Evolutionary conservation across 768 basidiomycete genomes (phyloP).

Genomic region (Lentinula detonsa): DNA sequence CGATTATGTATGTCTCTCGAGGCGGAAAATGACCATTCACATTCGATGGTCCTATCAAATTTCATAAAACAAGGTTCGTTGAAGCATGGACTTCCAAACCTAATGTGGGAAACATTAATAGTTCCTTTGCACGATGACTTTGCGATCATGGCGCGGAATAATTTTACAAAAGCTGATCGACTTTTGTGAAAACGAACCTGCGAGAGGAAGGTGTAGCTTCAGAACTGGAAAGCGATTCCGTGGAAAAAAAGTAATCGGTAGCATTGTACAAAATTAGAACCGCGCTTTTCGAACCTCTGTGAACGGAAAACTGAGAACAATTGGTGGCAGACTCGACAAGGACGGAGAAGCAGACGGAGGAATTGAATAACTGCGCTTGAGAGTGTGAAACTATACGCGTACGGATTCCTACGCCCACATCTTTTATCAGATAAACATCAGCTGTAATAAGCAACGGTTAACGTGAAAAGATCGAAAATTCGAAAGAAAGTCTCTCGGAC

Average conservation of each 20-base stretch:
- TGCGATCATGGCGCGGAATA: background rate
- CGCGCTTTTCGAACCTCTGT: background rate
- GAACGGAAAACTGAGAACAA: background rate
- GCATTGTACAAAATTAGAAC: background rate
- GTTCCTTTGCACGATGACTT: background rate
- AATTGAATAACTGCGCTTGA: background rate
- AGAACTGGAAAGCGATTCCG: background rate
- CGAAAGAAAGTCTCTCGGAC: background rate
- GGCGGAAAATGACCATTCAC: background rate
- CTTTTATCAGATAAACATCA: background rate
- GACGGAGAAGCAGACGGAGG: background rate
- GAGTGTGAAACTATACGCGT: background rate
- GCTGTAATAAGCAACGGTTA: background rate
- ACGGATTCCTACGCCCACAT: background rate
- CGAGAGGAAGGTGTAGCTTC: background rate
- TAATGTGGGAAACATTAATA: background rate
- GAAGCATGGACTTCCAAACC: background rate
- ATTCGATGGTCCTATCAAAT: background rate
- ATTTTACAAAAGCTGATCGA: background rate
- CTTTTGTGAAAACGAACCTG: background rate
- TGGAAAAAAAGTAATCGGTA: background rate
- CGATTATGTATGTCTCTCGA: background rate
- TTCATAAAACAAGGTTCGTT: background rate
- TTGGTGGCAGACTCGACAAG: slow-evolving; percentile 1
- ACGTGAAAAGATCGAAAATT: background rate